Percentiles rank a stretch among this genome's conserved stretches.
These are phyloP conservation scores for Hericium rajendrae DNA, from an alignment of 768 basidiomycete genomes.

Conservation along the genomic window DNA sequence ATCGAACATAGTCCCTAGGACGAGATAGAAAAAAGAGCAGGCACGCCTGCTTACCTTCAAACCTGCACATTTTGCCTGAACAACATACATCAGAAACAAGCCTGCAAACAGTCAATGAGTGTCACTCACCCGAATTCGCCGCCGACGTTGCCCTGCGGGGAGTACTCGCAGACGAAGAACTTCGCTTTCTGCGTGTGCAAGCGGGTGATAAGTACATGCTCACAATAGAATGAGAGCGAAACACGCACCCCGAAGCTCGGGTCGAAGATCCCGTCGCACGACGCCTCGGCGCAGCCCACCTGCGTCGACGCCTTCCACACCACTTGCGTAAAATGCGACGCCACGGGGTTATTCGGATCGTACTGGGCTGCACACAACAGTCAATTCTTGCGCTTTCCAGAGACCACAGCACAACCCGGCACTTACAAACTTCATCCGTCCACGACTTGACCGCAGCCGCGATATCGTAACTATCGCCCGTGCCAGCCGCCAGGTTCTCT, in stretches of 20 bases:
- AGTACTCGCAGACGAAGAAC: slow-evolving; percentile 65
- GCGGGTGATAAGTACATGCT: background rate
- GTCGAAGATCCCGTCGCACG: slow-evolving; percentile 43
- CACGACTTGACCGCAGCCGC: slow-evolving; percentile 43
- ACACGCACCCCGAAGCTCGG: slow-evolving; percentile 42
- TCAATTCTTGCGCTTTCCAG: background rate
- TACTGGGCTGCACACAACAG: slow-evolving; percentile 36
- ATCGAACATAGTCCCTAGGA: background rate
- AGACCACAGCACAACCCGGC: background rate
- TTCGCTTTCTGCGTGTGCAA: slow-evolving; percentile 34
- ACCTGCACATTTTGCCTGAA: slow-evolving; percentile 24
- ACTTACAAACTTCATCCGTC: slow-evolving; percentile 61
- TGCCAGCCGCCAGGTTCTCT: slow-evolving; percentile 73
- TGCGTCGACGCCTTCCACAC: slow-evolving; percentile 63
- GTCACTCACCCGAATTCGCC: slow-evolving; percentile 49
- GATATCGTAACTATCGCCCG: slow-evolving; percentile 43
- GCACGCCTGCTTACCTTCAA: slow-evolving; percentile 4
- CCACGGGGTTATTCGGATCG: slow-evolving; percentile 41
- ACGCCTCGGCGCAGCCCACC: slow-evolving; percentile 52
- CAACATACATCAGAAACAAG: background rate
- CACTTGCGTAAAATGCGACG: slow-evolving; percentile 68
- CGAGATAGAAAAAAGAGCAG: background rate
- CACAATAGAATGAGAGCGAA: background rate
- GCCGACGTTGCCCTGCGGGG: slow-evolving; percentile 50
- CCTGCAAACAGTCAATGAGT: background rate